These are phyloP conservation scores for Cetraspora pellucida DNA, from an alignment of 192 early-diverging fungal genomes.

Conservation along the genomic window DNA sequence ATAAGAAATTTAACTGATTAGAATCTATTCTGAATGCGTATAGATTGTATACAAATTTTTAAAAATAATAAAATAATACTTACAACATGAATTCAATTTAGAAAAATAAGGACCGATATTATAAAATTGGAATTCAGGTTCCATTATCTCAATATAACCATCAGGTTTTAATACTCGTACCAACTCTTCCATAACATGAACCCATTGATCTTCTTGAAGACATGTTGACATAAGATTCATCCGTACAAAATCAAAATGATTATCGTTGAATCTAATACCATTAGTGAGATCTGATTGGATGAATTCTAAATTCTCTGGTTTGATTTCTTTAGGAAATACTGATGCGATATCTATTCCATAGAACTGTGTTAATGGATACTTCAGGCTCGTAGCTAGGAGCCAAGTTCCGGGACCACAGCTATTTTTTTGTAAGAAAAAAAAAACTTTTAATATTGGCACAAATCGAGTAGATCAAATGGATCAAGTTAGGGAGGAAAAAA, in stretches of 20 bases:
- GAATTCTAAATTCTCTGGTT: constrained; percentile 43
- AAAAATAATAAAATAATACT: neutral
- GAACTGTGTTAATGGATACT: constrained; percentile 40
- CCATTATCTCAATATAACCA: constrained; percentile 54
- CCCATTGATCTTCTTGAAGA: constrained; percentile 36
- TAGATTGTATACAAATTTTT: neutral
- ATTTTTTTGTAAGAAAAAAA: neutral
- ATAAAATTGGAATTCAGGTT: constrained; percentile 41
- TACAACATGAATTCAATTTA: neutral
- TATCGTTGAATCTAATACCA: constrained; percentile 45
- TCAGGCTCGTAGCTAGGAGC: constrained; percentile 43
- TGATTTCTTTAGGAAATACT: constrained; percentile 43
- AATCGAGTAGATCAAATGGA: neutral
- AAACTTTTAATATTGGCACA: neutral
- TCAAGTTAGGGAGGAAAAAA: neutral
- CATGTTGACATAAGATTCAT: constrained; percentile 37
- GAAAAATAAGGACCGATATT: constrained; percentile 35
- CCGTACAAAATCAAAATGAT: constrained; percentile 47
- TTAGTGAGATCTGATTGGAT: constrained; percentile 42
- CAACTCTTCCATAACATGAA: constrained; percentile 42
- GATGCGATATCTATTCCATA: constrained; percentile 44
- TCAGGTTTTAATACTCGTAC: constrained; percentile 56
- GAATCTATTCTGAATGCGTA: neutral
- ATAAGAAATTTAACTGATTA: neutral
- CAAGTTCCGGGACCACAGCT: constrained; percentile 38